These are phyloP conservation scores for Apiotrichum siamense DNA, from an alignment of 1,284 basidiomycete species.

Conservation along the genomic window DNA sequence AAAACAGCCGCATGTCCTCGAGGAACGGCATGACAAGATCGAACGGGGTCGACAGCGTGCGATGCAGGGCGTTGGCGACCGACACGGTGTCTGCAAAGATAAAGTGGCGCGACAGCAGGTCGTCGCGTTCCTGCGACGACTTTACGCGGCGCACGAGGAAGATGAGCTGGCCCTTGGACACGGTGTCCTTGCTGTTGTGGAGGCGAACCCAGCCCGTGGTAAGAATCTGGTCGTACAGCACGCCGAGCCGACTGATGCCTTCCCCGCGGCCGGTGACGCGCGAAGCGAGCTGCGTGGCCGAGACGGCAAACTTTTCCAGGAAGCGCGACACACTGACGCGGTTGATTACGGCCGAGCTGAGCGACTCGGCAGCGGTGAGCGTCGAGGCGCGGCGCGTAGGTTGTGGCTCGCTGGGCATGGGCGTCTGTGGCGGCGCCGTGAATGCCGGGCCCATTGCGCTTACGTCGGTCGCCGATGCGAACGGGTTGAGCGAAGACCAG, in stretches of 20 bases:
- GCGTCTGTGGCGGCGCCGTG: not conserved
- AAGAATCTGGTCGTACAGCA: slow-evolving; percentile 49
- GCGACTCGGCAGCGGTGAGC: slow-evolving; percentile 5
- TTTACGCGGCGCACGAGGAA: slow-evolving; percentile 47
- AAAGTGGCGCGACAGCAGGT: slow-evolving; percentile 45
- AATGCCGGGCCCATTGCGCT: not conserved
- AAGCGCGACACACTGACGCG: slow-evolving; percentile 38
- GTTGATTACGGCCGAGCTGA: slow-evolving; percentile 2
- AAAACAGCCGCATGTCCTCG: slow-evolving; percentile 43
- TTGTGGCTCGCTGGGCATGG: not conserved
- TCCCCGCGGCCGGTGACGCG: slow-evolving; percentile 38
- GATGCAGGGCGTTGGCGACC: slow-evolving; percentile 44
- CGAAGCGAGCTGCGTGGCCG: slow-evolving; percentile 37
- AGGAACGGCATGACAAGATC: slow-evolving; percentile 46
- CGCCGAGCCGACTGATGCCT: slow-evolving; percentile 44
- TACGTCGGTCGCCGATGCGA: slow-evolving; percentile 5
- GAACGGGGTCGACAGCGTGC: slow-evolving; percentile 46
- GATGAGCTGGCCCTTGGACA: slow-evolving; percentile 49
- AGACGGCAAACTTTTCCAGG: slow-evolving; percentile 41
- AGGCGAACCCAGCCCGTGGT: slow-evolving; percentile 48
- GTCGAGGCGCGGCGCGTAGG: slow-evolving; percentile 11
- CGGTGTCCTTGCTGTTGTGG: slow-evolving; percentile 36
- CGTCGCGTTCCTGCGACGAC: slow-evolving; percentile 41
- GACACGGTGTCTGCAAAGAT: slow-evolving; percentile 47
- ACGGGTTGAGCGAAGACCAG: slow-evolving; percentile 20